Evolutionary conservation across 208 protist species (phyloP).

Genomic region (Crithidia fasciculata): DNA sequence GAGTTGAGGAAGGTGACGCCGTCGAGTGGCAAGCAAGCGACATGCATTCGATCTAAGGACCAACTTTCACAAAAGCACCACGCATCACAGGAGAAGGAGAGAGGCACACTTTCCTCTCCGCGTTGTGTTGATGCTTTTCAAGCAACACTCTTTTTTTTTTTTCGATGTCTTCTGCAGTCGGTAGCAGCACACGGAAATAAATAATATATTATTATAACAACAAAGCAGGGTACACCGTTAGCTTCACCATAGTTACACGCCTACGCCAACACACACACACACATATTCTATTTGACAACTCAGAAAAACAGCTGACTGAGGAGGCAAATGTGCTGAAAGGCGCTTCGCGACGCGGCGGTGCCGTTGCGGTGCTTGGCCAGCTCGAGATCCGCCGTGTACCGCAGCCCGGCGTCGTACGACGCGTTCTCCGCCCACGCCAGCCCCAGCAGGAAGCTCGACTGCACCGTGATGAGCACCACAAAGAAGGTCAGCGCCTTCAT

Average conservation of each 20-base stretch:
- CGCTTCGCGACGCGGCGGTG: background rate
- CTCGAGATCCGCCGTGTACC: slow-evolving; percentile 8
- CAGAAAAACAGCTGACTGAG: slow-evolving; percentile 38
- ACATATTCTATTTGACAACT: background rate
- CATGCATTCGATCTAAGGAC: too few species aligned
- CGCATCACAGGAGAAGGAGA: too few species aligned
- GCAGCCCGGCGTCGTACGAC: slow-evolving; percentile 22
- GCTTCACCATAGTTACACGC: too few species aligned
- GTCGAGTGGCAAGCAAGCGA: background rate
- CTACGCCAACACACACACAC: too few species aligned
- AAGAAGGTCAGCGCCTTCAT: slow-evolving; percentile 62
- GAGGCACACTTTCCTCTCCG: too few species aligned
- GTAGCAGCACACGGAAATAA: too few species aligned
- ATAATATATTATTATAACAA: too few species aligned
- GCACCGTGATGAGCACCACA: slow-evolving; percentile 51
- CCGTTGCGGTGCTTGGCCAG: background rate
- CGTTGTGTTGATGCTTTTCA: too few species aligned
- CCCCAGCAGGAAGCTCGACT: slow-evolving; percentile 62
- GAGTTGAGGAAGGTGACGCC: background rate
- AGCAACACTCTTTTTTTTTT: too few species aligned
- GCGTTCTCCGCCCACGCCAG: slow-evolving; percentile 31
- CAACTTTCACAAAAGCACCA: too few species aligned
- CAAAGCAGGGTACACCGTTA: too few species aligned
- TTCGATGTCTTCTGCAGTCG: too few species aligned
- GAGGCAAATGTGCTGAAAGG: slow-evolving; percentile 31